Conservation (phyloP, 202 grass and related monocot species). For the Digitaria exilis region DNA sequence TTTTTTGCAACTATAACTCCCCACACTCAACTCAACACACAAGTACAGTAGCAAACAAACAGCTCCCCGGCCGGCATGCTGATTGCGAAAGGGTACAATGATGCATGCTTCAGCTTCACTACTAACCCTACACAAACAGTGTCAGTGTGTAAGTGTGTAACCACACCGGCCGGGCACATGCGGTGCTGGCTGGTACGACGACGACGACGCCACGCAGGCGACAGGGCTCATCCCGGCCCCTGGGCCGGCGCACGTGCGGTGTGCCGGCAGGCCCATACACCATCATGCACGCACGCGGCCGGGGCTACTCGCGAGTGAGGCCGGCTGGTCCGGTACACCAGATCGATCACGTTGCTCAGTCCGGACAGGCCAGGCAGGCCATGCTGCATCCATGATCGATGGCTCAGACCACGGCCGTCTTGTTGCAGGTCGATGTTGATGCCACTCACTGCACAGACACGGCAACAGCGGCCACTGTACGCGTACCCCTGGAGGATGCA, state of each 20-base stretch:
- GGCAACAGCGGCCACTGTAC: no score
- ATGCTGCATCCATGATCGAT: not conserved
- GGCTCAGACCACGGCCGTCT: not conserved
- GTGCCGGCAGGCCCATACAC: slow-evolving; percentile 10
- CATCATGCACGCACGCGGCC: not conserved
- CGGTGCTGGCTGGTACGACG: not conserved
- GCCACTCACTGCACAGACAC: no score
- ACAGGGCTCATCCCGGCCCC: not conserved
- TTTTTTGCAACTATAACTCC: no score
- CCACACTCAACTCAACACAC: no score
- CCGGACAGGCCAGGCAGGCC: not conserved
- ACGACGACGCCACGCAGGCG: not conserved
- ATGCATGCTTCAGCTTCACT: not conserved
- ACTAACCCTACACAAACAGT: not conserved
- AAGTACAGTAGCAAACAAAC: no score
- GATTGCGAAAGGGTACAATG: slow-evolving; percentile 13
- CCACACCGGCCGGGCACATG: not conserved
- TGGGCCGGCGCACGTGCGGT: not conserved
- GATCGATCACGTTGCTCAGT: no score
- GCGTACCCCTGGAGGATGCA: no score
- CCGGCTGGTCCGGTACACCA: no score
- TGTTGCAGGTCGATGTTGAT: no score
- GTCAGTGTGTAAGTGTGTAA: no score
- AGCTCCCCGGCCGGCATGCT: not conserved
- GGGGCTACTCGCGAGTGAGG: no score